Percentiles rank a stretch among this genome's conserved stretches.
These are phyloP conservation scores for Euphorbia schlechtendalii DNA, from an alignment of 441 rosid species.

Conservation along the genomic window DNA sequence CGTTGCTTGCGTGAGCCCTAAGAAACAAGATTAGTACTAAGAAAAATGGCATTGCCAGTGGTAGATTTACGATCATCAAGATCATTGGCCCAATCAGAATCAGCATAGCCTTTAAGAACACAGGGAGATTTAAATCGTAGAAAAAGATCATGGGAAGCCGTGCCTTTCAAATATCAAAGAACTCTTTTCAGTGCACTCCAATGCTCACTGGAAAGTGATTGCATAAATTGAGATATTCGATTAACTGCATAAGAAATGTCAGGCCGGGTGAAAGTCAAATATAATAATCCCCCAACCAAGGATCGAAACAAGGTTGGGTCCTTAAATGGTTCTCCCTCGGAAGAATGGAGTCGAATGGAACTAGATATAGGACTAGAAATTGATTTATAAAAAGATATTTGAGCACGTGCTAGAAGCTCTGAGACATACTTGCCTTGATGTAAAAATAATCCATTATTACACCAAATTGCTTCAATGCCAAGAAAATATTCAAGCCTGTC, in stretches of 20 bases:
- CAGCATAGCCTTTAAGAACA: background rate
- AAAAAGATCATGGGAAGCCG: background rate
- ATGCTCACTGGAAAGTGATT: background rate
- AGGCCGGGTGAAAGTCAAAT: background rate
- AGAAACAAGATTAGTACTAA: background rate
- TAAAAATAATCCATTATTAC: background rate
- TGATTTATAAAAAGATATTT: too few relatives aligned
- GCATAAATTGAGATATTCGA: background rate
- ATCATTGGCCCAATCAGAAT: background rate
- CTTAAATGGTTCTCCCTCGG: background rate
- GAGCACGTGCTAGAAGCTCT: background rate
- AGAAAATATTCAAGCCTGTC: background rate
- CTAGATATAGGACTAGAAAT: background rate
- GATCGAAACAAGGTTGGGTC: background rate
- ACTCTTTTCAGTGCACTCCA: background rate
- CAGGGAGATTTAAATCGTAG: background rate
- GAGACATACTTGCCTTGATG: background rate
- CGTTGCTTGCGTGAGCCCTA: background rate
- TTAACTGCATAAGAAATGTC: background rate
- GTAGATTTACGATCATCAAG: background rate
- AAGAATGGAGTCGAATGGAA: background rate
- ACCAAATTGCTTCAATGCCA: background rate
- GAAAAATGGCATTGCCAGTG: background rate
- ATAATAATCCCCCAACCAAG: background rate
- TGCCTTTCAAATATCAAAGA: background rate